Conservation (phyloP, 2,329 filamentous ascomycete species). For the Nannizzia gypsea region DNA sequence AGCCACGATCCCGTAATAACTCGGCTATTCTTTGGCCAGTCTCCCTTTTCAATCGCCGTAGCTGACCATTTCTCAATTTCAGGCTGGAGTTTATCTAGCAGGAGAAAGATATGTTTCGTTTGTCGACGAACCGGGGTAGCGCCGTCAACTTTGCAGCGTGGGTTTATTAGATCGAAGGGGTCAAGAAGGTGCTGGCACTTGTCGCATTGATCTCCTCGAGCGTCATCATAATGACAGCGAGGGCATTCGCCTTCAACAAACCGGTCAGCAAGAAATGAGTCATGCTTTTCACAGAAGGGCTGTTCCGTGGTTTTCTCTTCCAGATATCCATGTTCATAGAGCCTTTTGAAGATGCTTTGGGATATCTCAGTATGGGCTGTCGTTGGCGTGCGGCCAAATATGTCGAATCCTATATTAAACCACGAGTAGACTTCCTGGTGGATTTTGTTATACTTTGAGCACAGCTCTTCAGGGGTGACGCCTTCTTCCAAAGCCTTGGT, state of each 20-base stretch:
- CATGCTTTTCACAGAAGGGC: slow-evolving; percentile 73
- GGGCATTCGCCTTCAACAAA: slow-evolving; percentile 42
- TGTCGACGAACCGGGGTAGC: slow-evolving; percentile 65
- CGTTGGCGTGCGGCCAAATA: slow-evolving; percentile 88
- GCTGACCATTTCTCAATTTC: slow-evolving; percentile 67
- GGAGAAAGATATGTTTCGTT: slow-evolving; percentile 87
- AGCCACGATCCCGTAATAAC: slow-evolving; percentile 38
- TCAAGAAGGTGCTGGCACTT: slow-evolving; percentile 62
- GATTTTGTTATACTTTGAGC: slow-evolving; percentile 82
- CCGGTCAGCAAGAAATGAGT: slow-evolving; percentile 35
- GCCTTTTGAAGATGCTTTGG: slow-evolving; percentile 75
- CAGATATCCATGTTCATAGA: slow-evolving; percentile 80
- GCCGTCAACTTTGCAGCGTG: slow-evolving; percentile 82
- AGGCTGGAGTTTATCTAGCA: slow-evolving; percentile 69
- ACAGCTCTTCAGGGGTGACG: slow-evolving; percentile 69
- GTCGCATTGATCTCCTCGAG: slow-evolving; percentile 63
- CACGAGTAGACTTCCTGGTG: slow-evolving; percentile 89
- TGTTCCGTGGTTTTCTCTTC: slow-evolving; percentile 80
- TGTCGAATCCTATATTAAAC: slow-evolving; percentile 91
- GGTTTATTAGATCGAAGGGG: slow-evolving; percentile 65
- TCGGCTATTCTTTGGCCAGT: slow-evolving; percentile 35
- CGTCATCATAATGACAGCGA: slow-evolving; percentile 51
- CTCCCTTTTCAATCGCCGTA: slow-evolving; percentile 58
- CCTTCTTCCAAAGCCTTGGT: slow-evolving; percentile 88
- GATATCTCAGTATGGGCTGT: slow-evolving; percentile 82